These are phyloP conservation scores for Aspergillus sp. DNA, from an alignment of 2,329 filamentous ascomycete species.

Conservation along the genomic window DNA sequence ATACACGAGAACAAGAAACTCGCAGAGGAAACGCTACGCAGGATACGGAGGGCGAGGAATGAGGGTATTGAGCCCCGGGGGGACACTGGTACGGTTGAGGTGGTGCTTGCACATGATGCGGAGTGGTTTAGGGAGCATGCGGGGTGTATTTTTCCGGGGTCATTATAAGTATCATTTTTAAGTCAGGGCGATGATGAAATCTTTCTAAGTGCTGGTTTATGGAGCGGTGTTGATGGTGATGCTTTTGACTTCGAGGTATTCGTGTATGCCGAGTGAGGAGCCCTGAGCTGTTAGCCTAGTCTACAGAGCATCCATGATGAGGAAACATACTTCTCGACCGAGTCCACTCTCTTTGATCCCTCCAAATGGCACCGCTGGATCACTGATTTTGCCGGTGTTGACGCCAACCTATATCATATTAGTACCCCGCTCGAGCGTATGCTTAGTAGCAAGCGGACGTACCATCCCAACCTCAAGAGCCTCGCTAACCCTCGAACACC, in stretches of 20 bases:
- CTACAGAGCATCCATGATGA: no score
- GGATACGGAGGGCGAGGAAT: conserved; percentile 19
- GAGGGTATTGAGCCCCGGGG: conserved; percentile 13
- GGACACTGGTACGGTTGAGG: conserved; percentile 27
- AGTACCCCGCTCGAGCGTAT: no score
- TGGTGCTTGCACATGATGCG: conserved; percentile 39
- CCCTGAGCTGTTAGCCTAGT: no score
- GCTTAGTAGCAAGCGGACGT: no score
- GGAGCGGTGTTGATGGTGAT: no score
- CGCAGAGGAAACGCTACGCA: conserved; percentile 31
- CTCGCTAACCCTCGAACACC: conserved; percentile 17
- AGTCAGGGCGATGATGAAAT: no score
- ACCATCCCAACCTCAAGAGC: conserved; percentile 26
- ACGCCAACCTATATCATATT: conserved; percentile 1
- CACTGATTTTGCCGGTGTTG: conserved; percentile 18
- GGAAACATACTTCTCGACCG: conserved; percentile 12
- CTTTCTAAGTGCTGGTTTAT: no score
- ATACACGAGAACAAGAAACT: conserved; percentile 33
- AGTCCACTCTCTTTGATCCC: conserved; percentile 21
- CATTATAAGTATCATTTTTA: no score
- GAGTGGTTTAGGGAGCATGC: conserved; percentile 26
- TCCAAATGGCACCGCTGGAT: conserved; percentile 16
- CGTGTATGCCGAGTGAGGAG: no score
- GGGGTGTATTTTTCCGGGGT: not conserved
- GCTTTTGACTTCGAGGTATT: no score